Base-by-base conservation (phyloP, 768 basidiomycete genomes). In the Suillus ampliporus region DNA sequence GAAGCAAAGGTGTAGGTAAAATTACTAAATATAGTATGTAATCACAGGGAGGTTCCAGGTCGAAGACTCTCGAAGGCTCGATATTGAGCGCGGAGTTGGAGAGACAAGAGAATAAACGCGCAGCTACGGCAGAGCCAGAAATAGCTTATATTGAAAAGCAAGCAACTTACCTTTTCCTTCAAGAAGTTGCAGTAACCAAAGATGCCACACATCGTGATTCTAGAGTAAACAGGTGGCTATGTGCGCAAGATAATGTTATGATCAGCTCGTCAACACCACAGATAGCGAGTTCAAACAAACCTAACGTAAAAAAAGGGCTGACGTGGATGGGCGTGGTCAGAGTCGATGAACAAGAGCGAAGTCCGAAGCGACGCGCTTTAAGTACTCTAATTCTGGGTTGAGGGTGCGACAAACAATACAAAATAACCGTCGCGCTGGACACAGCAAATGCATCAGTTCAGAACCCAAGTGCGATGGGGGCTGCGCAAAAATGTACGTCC, bases 161-260 rank as follows among this genome's bases (percentile, higher is more conserved):
- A 11, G 47, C 31, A 40, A 79, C 89, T 60, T 58, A 93, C 94
- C 88, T 95, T 96, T 81, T 98, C 96, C 79, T 90, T 90, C 74
- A 99, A 84, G 83, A 80, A 98, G 77, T 88, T 96, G 84, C 94
- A 95, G 80, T 97, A 99, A 61, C 85, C 92, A 76, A 99, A 98
- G 80, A 98, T 98, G 79, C 96, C 96, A 79, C 93, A 95, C 93
- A 94, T 94, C 59, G 63, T 68, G 58, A 26, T 65, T 17, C 61
- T n/a, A 60, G 40, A 8, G 34, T 26, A 52, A 43, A 34, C 17
- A 40, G 34, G 23, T 51, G 56, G 7, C 66, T 74, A 21, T n/a
- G 13, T 14, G 41, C 10, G 10, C 43, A 51, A 14, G 11, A 47
- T 7, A 53, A 48, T 10, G 5, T 17, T 7, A 44, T 69, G 56